Evolutionary conservation across 208 protist genomes (phyloP).

Genomic region (Trypanosoma rangeli): DNA sequence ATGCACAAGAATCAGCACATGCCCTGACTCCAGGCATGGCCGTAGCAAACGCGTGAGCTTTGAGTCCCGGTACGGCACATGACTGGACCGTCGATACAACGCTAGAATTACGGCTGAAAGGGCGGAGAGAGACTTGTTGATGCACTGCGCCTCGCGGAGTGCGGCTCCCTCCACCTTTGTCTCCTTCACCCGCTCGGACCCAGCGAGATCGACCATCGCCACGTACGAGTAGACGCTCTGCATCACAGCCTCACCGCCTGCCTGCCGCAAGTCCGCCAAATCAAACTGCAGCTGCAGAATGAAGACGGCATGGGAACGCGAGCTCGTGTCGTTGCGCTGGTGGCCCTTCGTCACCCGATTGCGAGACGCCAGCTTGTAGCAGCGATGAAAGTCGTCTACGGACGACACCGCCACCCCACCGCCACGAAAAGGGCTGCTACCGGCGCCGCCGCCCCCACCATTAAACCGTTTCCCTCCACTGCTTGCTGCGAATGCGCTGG

Average conservation of each 20-base stretch:
- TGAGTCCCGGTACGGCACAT: constrained; percentile 92
- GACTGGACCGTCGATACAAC: constrained; percentile 62
- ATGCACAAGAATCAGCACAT: constrained; percentile 81
- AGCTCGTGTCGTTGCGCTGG: constrained; percentile 73
- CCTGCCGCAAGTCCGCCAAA: constrained; percentile 15
- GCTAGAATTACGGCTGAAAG: constrained; percentile 84
- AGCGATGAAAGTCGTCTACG: constrained; percentile 59
- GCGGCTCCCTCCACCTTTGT: constrained; percentile 83
- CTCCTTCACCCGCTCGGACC: constrained; percentile 93
- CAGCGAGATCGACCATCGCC: constrained; percentile 97
- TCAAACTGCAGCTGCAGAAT: constrained; percentile 84
- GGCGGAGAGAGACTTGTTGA: constrained; percentile 90
- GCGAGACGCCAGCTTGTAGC: constrained; percentile 61
- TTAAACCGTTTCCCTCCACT: constrained; percentile 6
- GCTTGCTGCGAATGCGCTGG: constrained; percentile 9
- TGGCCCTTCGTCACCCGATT: constrained; percentile 79
- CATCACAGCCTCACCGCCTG: constrained; percentile 5
- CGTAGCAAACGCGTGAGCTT: constrained; percentile 91
- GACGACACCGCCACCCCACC: constrained; percentile 67
- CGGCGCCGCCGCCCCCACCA: background rate
- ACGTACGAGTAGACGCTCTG: constrained; percentile 70
- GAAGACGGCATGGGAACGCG: constrained; percentile 88
- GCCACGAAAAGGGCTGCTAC: constrained; percentile 22
- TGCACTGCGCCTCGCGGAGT: constrained; percentile 89
- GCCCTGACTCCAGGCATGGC: constrained; percentile 79